Evolutionary conservation across 192 early-diverging fungal genomes (phyloP), one percentile per base, ranked within the genome.

Genomic region (Backusella luteola): DNA sequence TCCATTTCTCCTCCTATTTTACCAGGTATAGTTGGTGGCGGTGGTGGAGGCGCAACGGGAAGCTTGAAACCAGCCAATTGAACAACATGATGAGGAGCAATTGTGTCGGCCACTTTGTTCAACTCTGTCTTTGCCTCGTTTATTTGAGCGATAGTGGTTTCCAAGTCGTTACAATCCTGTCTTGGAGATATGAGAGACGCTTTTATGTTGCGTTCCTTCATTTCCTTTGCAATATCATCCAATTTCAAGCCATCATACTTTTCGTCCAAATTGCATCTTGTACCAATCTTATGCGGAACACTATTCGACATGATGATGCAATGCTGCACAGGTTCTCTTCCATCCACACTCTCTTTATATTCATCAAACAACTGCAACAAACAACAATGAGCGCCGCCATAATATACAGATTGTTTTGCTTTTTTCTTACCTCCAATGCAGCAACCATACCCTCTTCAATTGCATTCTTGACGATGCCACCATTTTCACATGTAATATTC

Each of bases 361-460:
- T 86, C 81, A 66, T 88, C 87, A 80, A 90, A 90, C 46, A 90
- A 71, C 88, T 88, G 72, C 6, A 67, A 12, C 11, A 39, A 39
- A 39, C 38, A 39, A 7, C 0, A 39, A 39, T 39, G 32, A 32
- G 32, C 38, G 12, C 0, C 11, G 0, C 38, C 11, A 3, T 11
- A 39, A 12, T 21, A 49, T 21, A 17, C 15, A 17, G 11, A 3
- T 41, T 14, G 0, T 26, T 14, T 63, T 41, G 6, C 14, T 11
- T 35, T 14, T 21, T 56, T 26, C 49, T 49, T 82, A 89, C 87
- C 82, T 91, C 90, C 34, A 91, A 73, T 8, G 89, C 90, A 21
- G 85, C 87, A 19, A 89, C 89, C 19, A 91, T 77, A 11, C 90
- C 90, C 66, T 91, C 90, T 17, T 81, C 81, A 12, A 90, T 86